A percentile compares a stretch with the other conserved stretches of the same genome.
Evolutionary conservation across 768 basidiomycete genomes (phyloP).

Genomic region (Hericium rajendrae): DNA sequence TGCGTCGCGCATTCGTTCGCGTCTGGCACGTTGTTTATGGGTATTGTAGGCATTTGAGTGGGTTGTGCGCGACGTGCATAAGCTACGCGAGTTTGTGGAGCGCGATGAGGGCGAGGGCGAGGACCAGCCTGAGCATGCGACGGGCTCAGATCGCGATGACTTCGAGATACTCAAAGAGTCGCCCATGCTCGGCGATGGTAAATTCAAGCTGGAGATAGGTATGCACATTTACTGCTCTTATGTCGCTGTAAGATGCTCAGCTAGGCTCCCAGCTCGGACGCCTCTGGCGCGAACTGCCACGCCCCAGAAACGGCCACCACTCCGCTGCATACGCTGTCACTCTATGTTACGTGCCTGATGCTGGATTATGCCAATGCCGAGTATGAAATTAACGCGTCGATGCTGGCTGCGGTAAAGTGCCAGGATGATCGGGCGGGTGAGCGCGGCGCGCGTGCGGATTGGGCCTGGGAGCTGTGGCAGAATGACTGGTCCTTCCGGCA

Average conservation of each 20-base stretch:
- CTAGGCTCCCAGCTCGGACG: background rate
- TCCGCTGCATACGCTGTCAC: conserved; percentile 32
- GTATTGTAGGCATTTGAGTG: conserved; percentile 59
- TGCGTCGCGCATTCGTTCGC: conserved; percentile 19
- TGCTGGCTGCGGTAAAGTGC: conserved; percentile 66
- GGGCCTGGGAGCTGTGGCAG: conserved; percentile 69
- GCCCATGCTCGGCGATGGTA: conserved; percentile 58
- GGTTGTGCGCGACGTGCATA: conserved; percentile 48
- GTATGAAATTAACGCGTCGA: conserved; percentile 51
- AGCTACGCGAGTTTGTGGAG: conserved; percentile 51
- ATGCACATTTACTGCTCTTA: conserved; percentile 7
- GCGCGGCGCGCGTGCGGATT: conserved; percentile 55
- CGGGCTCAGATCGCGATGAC: conserved; percentile 27
- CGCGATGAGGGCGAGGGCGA: conserved; percentile 8
- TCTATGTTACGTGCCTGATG: conserved; percentile 59
- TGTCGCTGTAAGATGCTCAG: background rate
- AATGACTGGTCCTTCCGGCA: conserved; percentile 61
- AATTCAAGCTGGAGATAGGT: conserved; percentile 67
- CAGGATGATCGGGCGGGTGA: conserved; percentile 51
- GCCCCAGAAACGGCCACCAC: background rate
- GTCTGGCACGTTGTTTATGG: background rate
- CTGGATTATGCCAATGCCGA: conserved; percentile 51
- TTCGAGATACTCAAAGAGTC: conserved; percentile 60
- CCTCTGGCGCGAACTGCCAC: background rate
- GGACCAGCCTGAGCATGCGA: conserved; percentile 16